Conservation (phyloP, 352 stramenopile species). For the Pythium diclinum region DNA sequence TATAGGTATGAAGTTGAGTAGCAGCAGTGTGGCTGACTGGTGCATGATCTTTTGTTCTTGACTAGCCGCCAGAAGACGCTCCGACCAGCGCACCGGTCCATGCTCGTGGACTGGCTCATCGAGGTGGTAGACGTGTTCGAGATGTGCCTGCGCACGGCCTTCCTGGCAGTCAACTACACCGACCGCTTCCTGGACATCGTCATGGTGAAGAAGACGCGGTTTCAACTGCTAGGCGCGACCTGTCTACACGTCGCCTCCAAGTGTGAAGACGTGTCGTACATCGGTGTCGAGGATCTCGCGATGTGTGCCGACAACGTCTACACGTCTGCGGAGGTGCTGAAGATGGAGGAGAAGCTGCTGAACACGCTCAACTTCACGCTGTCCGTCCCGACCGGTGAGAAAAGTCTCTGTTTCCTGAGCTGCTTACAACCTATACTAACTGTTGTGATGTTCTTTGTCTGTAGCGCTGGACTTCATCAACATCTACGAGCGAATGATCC, state of each 20-base stretch:
- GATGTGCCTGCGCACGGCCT: conserved; percentile 88
- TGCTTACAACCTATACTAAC: conserved; percentile 1
- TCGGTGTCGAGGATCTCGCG: conserved; percentile 88
- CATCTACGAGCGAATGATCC: conserved; percentile 88
- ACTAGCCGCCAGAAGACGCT: conserved; percentile 76
- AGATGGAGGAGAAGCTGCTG: conserved; percentile 90
- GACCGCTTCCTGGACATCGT: conserved; percentile 86
- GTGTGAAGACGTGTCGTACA: conserved; percentile 92
- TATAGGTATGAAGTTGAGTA: not conserved
- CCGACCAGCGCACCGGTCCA: conserved; percentile 80
- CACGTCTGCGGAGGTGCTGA: conserved; percentile 83
- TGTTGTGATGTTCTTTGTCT: not conserved
- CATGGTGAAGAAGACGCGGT: conserved; percentile 87
- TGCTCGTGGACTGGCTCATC: conserved; percentile 92
- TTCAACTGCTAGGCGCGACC: conserved; percentile 87
- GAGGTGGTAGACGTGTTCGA: conserved; percentile 93
- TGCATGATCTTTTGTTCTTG: not conserved
- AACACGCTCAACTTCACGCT: conserved; percentile 92
- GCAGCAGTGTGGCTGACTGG: not conserved
- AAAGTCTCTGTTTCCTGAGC: not conserved
- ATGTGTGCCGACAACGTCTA: conserved; percentile 92
- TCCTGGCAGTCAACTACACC: conserved; percentile 90
- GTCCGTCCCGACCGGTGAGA: conserved; percentile 80
- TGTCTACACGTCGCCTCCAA: conserved; percentile 90
- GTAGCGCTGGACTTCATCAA: conserved; percentile 87